Percentiles rank a stretch among this genome's conserved stretches.
phyloP scores from a whole-genome alignment of 1,284 basidiomycete genomes.

The Pyrrhoderma lamaoense region DNA sequence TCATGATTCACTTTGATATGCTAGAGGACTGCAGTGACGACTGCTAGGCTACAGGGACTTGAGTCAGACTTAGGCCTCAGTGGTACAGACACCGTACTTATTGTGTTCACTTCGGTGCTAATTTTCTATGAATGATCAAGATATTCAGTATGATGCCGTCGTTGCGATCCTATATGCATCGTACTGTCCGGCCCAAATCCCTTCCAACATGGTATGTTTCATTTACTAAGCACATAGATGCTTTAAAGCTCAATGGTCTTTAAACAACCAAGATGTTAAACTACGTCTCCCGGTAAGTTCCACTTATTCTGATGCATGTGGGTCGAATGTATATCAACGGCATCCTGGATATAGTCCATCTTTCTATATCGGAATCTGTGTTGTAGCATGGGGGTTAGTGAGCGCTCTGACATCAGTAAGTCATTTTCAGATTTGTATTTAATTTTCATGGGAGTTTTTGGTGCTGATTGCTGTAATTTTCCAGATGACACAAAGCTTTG shows the following conservation, averaged over 20 bases:
- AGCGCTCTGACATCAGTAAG: constrained; percentile 54
- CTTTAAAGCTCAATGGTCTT: not conserved
- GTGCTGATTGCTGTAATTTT: constrained; percentile 3
- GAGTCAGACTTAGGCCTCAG: constrained; percentile 47
- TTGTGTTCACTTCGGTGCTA: constrained; percentile 8
- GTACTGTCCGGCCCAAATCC: constrained; percentile 56
- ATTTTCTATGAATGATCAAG: constrained; percentile 20
- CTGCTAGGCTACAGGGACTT: constrained; percentile 55
- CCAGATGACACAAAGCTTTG: constrained; percentile 50
- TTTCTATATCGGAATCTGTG: constrained; percentile 52
- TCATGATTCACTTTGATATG: too few relatives aligned
- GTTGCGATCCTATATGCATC: constrained; percentile 54
- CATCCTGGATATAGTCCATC: constrained; percentile 39
- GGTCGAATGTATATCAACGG: too few relatives aligned
- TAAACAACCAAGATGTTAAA: constrained; percentile 1
- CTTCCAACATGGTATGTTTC: constrained; percentile 51
- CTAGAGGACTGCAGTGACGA: constrained; percentile 52
- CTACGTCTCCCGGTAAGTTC: constrained; percentile 25
- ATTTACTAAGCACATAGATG: constrained; percentile 7
- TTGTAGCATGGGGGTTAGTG: constrained; percentile 56
- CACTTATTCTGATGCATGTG: too few relatives aligned
- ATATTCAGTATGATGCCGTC: constrained; percentile 51
- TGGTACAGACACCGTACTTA: constrained; percentile 32
- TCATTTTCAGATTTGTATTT: constrained; percentile 22
- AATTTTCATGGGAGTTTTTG: constrained; percentile 4